Conservation (phyloP, 192 early-diverging fungal species). For the Podila epicladia region DNA sequence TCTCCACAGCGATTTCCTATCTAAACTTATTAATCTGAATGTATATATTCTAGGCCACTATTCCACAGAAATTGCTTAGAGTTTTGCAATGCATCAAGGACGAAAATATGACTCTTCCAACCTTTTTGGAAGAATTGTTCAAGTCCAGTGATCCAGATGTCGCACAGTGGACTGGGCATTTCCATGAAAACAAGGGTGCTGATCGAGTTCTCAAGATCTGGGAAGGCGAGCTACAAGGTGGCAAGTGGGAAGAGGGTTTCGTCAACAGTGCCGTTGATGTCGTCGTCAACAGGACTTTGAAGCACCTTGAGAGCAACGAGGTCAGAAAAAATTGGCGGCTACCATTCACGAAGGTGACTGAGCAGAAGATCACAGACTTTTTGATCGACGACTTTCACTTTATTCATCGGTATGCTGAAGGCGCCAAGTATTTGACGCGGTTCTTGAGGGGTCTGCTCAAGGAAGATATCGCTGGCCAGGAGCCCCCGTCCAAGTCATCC, state of each 20-base stretch:
- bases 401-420: slow-evolving; percentile 9
- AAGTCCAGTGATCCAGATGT: slow-evolving; percentile 8
- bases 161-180: slow-evolving; percentile 15
- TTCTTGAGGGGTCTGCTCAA: slow-evolving; percentile 15
- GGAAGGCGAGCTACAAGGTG: slow-evolving; percentile 10
- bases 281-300: slow-evolving; percentile 8
- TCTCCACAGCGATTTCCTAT: neutral
- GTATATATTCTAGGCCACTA: slow-evolving; percentile 15
- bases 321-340: slow-evolving; percentile 18
- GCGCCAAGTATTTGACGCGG: slow-evolving; percentile 6
- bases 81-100: slow-evolving; percentile 11
- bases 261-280: slow-evolving; percentile 23
- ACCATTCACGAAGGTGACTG: slow-evolving; percentile 11
- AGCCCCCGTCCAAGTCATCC: neutral
- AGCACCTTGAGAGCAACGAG: slow-evolving; percentile 11
- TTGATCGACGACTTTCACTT: slow-evolving; percentile 1
- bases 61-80: slow-evolving; percentile 7
- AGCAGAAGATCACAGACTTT: slow-evolving; percentile 11
- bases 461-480: slow-evolving; percentile 15
- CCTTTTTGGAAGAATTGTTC: slow-evolving; percentile 23
- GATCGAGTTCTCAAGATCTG: slow-evolving; percentile 25
- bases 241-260: slow-evolving; percentile 14
- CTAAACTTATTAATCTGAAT: slow-evolving; percentile 6
- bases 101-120: slow-evolving; percentile 20
- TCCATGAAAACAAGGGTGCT: slow-evolving; percentile 12